phyloP scores from a whole-genome alignment of 305 asterid species.

The Plantago lanceolata region DNA sequence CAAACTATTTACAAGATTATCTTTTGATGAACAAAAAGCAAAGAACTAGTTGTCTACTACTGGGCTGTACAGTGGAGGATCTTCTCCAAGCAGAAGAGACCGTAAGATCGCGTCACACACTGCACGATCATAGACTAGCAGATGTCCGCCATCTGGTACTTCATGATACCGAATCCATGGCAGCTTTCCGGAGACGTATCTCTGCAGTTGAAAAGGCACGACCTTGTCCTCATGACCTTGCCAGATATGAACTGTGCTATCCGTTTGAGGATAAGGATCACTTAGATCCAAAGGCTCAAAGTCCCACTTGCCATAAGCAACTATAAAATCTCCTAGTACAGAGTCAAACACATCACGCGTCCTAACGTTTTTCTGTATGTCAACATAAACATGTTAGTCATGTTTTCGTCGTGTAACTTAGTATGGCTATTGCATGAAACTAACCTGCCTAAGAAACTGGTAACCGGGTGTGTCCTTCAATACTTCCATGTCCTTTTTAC shows the following conservation, averaged over 20 bases:
- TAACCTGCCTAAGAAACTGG: conserved; percentile 69
- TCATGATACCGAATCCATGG: conserved; percentile 92
- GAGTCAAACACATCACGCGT: conserved; percentile 54
- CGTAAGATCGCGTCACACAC: conserved; percentile 87
- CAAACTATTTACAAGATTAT: conserved; percentile 37
- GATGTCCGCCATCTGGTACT: conserved; percentile 87
- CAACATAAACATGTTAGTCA: conserved; percentile 1
- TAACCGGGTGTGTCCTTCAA: conserved; percentile 77
- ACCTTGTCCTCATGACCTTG: conserved; percentile 84
- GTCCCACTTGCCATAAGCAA: conserved; percentile 85
- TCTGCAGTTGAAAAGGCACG: conserved; percentile 73
- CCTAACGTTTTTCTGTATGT: conserved; percentile 44
- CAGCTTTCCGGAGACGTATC: conserved; percentile 53
- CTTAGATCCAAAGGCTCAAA: conserved; percentile 69
- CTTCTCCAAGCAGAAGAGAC: conserved; percentile 78
- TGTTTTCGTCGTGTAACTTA: background rate
- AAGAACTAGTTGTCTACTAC: conserved; percentile 22
- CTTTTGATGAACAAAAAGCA: conserved; percentile 31
- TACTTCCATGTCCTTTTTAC: conserved; percentile 69
- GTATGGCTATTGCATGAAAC: conserved; percentile 2
- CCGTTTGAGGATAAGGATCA: conserved; percentile 54
- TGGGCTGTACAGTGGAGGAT: conserved; percentile 57
- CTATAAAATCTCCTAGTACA: conserved; percentile 62
- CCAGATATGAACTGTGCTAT: conserved; percentile 70
- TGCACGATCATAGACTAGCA: conserved; percentile 68